Conservation (phyloP, 441 rosid genomes). For the Pelargonium citronellum region DNA sequence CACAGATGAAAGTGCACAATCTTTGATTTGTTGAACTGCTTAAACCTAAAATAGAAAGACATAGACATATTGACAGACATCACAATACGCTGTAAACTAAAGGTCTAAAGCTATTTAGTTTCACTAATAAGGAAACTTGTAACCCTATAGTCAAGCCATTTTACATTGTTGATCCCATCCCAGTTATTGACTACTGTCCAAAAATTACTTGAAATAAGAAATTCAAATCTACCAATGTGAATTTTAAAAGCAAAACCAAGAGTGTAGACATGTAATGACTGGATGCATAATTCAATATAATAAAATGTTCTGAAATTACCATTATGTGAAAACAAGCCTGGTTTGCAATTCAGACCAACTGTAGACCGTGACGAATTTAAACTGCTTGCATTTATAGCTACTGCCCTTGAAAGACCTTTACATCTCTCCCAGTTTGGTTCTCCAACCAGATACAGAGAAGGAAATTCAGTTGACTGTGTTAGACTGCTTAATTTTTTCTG, state of each 20-base stretch:
- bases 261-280: background rate
- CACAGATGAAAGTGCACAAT: background rate
- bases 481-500: slow-evolving; percentile 18
- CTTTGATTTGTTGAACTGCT: background rate
- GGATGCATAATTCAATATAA: background rate
- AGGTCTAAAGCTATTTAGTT: background rate
- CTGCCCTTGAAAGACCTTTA: slow-evolving; percentile 39
- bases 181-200: background rate
- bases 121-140: background rate
- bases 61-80: background rate
- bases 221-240: no score
- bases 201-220: no score
- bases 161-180: background rate
- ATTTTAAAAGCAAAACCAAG: background rate
- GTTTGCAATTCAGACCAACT: slow-evolving; percentile 29
- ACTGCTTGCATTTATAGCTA: slow-evolving; percentile 40
- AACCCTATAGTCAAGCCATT: background rate
- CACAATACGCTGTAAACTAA: background rate
- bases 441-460: slow-evolving; percentile 33
- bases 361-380: slow-evolving; percentile 21
- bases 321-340: slow-evolving; percentile 19
- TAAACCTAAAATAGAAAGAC: background rate
- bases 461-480: slow-evolving; percentile 15
- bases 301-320: slow-evolving; percentile 29
- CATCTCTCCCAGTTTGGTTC: slow-evolving; percentile 50